Conservation (phyloP, 805 yeast species). For the Candida nanaspora region DNA sequence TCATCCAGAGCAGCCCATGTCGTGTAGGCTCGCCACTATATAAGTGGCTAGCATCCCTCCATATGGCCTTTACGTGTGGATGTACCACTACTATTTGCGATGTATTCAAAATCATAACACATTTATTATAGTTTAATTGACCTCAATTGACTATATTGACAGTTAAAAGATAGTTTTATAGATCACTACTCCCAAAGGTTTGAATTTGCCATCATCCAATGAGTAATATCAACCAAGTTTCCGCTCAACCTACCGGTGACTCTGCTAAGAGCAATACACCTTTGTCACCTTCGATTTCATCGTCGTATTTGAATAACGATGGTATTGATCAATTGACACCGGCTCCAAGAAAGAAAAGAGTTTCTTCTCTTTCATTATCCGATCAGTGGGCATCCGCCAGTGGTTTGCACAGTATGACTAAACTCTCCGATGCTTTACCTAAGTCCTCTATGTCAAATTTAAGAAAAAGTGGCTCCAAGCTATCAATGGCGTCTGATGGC, state of each 20-base stretch:
- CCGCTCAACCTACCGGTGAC: neutral
- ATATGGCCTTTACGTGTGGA: no score
- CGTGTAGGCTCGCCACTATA: no score
- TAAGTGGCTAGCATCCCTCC: no score
- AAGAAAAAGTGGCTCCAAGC: slow-evolving; percentile 10
- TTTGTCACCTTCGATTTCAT: neutral
- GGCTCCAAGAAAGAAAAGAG: slow-evolving; percentile 51
- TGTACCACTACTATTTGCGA: no score
- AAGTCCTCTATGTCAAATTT: slow-evolving; percentile 1
- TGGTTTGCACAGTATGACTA: slow-evolving; percentile 22
- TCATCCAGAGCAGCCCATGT: no score
- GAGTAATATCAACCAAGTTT: neutral
- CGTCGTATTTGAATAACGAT: slow-evolving; percentile 61
- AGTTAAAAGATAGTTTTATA: no score
- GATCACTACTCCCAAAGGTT: no score
- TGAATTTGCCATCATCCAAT: no score
- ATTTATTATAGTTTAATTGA: no score
- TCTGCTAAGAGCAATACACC: neutral
- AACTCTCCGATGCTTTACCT: slow-evolving; percentile 4
- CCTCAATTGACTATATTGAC: no score
- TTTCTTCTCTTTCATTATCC: slow-evolving; percentile 58
- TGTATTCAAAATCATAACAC: no score
- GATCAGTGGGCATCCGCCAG: slow-evolving; percentile 54
- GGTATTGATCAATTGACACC: slow-evolving; percentile 67
- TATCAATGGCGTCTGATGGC: slow-evolving; percentile 18